Conservation (phyloP, 345 rosid genomes). For the Trapa bicornis region DNA sequence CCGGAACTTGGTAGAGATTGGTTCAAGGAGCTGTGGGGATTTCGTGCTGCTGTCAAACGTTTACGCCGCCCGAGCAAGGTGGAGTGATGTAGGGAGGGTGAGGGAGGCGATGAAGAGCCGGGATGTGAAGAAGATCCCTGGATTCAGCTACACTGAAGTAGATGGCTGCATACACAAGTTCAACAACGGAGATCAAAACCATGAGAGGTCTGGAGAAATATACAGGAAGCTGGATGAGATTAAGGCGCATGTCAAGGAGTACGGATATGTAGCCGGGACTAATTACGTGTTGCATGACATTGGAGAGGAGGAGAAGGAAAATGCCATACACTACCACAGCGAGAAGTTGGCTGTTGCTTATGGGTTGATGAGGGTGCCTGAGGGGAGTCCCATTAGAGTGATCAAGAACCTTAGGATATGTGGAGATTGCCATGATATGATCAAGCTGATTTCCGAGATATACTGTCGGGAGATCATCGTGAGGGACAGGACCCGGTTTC, state of each 20-base stretch:
- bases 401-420: conserved; percentile 81
- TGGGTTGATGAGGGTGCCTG: conserved; percentile 44
- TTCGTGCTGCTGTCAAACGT: conserved; percentile 65
- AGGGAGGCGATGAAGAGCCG: conserved; percentile 60
- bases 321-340: conserved; percentile 61
- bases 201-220: conserved; percentile 44
- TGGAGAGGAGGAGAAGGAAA: conserved; percentile 85
- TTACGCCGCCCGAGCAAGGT: conserved; percentile 65
- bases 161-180: conserved; percentile 54
- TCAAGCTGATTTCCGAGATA: conserved; percentile 57
- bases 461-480: conserved; percentile 65
- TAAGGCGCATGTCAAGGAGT: conserved; percentile 49
- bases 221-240: conserved; percentile 64
- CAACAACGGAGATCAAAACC: conserved; percentile 57
- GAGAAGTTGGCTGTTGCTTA: conserved; percentile 85
- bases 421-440: conserved; percentile 68
- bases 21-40: conserved; percentile 60
- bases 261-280: conserved; percentile 66
- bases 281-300: conserved; percentile 73
- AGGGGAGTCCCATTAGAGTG: conserved; percentile 50
- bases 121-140: conserved; percentile 73
- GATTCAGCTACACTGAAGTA: conserved; percentile 65
- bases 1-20: conserved; percentile 52
- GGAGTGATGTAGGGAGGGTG: conserved; percentile 72
- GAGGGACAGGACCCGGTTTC: conserved; percentile 77